A percentile compares a stretch with the other conserved stretches of the same genome.
Evolutionary conservation across 345 rosid species (phyloP).

Genomic region (Gossypium mustelinum): DNA sequence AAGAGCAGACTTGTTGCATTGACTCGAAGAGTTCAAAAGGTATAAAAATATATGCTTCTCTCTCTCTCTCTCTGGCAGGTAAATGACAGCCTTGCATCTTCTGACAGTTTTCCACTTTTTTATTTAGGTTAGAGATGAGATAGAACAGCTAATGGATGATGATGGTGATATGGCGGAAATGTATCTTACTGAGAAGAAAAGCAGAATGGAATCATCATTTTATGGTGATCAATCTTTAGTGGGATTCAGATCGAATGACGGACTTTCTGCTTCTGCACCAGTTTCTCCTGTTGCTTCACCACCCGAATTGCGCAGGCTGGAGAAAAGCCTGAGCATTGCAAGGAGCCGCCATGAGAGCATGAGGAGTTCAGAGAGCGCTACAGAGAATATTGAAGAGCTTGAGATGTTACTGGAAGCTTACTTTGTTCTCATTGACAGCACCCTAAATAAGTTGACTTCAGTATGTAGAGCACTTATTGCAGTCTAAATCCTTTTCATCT

Average conservation of each 20-base stretch:
- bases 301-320: slow-evolving; percentile 72
- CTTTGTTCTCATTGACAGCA: slow-evolving; percentile 93
- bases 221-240: slow-evolving; percentile 73
- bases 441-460: slow-evolving; percentile 92
- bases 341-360: slow-evolving; percentile 92
- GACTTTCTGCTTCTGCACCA: slow-evolving; percentile 77
- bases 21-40: slow-evolving; percentile 96
- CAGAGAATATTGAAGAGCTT: slow-evolving; percentile 82
- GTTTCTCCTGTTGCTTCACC: slow-evolving; percentile 95
- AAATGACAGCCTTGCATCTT: slow-evolving; percentile 1
- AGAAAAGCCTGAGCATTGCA: slow-evolving; percentile 80
- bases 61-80: background rate
- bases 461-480: slow-evolving; percentile 32
- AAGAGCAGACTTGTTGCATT: slow-evolving; percentile 96
- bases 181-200: slow-evolving; percentile 96
- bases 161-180: slow-evolving; percentile 99
- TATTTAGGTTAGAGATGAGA: slow-evolving; percentile 91
- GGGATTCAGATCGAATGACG: slow-evolving; percentile 74
- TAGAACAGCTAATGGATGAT: slow-evolving; percentile 99
- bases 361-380: slow-evolving; percentile 71
- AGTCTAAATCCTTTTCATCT: background rate
- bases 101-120: background rate
- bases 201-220: slow-evolving; percentile 69
- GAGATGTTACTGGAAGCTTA: slow-evolving; percentile 99
- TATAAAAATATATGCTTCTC: slow-evolving; percentile 16